Base-by-base conservation (phyloP, 2,329 filamentous ascomycete genomes). In the Colletotrichum navitas region DNA sequence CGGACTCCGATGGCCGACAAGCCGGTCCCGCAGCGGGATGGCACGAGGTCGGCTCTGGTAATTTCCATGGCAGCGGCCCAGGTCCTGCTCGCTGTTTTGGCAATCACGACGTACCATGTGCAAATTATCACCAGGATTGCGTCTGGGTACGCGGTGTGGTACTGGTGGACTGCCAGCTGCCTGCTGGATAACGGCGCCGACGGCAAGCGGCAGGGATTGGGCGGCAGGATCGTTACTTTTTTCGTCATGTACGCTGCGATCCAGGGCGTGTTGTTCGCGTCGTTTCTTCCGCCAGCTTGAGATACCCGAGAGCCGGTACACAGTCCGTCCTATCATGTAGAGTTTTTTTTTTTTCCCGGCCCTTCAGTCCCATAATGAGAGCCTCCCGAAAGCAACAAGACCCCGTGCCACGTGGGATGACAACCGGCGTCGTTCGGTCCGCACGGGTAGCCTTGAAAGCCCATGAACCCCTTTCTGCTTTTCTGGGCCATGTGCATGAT, bases 121-220 rank as follows among this genome's bases (percentile, higher is more conserved):
- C 96, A 99, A 81, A 97, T 99, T 75, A 92, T 98, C 77, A 97
- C 92, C 55, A 90, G 96, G 32, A 87, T 99, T 21, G 92, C 94
- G 1, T 97, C 95, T 0, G 95, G 91, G 0, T 97, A 95, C 80
- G 93, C 94, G 1, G 82, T 96, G 24, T 98, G 94, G 94, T 96
- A 97, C 79, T 91, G 93, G 86, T 94, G 92, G 85, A 79, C 97
- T 49, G 93, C 93, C 0, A 82, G 81, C 5, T 80, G 79, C 43
- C 76, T 89, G 8, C 75, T 80, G 56, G 78, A 82, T 32, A 75
- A 77, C 12, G 29, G 61, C 49, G 29, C 52, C 32, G 78, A 78
- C 34, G 78, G 68, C 52, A 60, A 79, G 74, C 74, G 77, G 71
- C 63, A 76, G 66, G 61, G 76, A 71, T 66, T 84, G 75, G 81